Evolutionary conservation across 768 basidiomycete species (phyloP).

Genomic region (Hericium coralloides): DNA sequence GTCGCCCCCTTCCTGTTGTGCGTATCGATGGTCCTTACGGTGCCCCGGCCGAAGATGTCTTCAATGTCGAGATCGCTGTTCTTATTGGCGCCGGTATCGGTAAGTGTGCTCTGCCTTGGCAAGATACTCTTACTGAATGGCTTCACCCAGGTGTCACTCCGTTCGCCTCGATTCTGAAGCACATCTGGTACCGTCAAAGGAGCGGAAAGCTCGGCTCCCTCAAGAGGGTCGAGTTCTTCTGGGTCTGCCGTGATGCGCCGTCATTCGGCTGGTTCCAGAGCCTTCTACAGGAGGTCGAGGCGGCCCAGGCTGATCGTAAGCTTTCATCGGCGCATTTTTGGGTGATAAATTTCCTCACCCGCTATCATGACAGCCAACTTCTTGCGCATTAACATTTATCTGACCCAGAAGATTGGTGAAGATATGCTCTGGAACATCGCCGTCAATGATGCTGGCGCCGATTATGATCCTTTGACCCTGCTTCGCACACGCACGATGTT

Average conservation of each 20-base stretch:
- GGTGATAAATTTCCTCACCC: background rate
- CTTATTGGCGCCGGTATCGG: conserved; percentile 92
- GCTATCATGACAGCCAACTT: conserved; percentile 58
- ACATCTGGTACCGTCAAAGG: conserved; percentile 92
- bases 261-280: conserved; percentile 98
- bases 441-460: conserved; percentile 76
- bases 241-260: conserved; percentile 90
- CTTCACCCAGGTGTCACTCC: conserved; percentile 68
- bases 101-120: conserved; percentile 17
- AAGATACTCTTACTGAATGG: background rate
- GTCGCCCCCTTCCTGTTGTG: conserved; percentile 53
- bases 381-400: conserved; percentile 84
- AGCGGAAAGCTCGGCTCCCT: conserved; percentile 69
- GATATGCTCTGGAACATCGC: conserved; percentile 91
- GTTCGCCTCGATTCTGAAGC: conserved; percentile 90
- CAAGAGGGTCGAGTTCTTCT: conserved; percentile 89
- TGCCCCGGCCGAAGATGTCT: conserved; percentile 88
- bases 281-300: conserved; percentile 80
- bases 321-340: conserved; percentile 8
- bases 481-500: conserved; percentile 86
- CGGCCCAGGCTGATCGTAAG: conserved; percentile 83
- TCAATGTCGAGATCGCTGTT: conserved; percentile 79
- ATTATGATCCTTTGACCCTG: conserved; percentile 84
- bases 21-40: conserved; percentile 81
- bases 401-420: conserved; percentile 78